These are phyloP conservation scores for Aureobasidium musti DNA, from an alignment of 2,329 filamentous ascomycete genomes.

Conservation along the genomic window DNA sequence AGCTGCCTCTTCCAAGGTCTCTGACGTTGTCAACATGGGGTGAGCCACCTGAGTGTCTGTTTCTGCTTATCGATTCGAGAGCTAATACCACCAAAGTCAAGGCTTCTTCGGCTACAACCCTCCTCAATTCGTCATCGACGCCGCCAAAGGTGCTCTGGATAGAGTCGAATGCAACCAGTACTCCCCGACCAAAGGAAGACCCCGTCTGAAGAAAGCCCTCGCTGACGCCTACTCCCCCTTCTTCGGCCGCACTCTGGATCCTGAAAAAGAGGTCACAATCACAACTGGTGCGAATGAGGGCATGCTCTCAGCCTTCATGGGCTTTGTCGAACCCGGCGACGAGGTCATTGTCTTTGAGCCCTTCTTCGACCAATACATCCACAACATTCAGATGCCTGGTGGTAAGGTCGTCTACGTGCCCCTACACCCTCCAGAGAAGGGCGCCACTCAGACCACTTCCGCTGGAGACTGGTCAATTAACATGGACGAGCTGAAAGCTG, in stretches of 20 bases:
- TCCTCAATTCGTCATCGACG: constrained; percentile 83
- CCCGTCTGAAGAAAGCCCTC: constrained; percentile 87
- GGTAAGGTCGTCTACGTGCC: constrained; percentile 94
- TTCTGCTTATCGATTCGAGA: background rate
- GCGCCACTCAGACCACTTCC: constrained; percentile 75
- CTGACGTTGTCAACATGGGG: constrained; percentile 70
- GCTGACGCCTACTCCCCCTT: constrained; percentile 88
- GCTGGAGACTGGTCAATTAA: constrained; percentile 87
- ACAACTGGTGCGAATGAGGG: constrained; percentile 91
- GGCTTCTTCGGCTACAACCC: constrained; percentile 93
- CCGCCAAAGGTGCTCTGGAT: constrained; percentile 85
- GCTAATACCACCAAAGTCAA: constrained; percentile 44
- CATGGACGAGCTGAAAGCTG: constrained; percentile 75
- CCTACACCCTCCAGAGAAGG: constrained; percentile 82
- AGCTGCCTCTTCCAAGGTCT: constrained; percentile 62
- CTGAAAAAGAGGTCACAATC: constrained; percentile 90
- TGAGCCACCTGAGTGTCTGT: background rate
- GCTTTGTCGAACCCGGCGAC: constrained; percentile 88
- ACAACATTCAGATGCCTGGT: constrained; percentile 97
- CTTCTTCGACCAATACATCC: constrained; percentile 99
- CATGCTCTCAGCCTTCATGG: constrained; percentile 98
- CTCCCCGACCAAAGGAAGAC: constrained; percentile 89
- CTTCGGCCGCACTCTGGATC: constrained; percentile 79
- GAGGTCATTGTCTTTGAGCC: constrained; percentile 98
- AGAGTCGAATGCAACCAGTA: constrained; percentile 98